Evolutionary conservation across 805 yeast genomes (phyloP).

Genomic region (Teunomyces barrocoloradensis): DNA sequence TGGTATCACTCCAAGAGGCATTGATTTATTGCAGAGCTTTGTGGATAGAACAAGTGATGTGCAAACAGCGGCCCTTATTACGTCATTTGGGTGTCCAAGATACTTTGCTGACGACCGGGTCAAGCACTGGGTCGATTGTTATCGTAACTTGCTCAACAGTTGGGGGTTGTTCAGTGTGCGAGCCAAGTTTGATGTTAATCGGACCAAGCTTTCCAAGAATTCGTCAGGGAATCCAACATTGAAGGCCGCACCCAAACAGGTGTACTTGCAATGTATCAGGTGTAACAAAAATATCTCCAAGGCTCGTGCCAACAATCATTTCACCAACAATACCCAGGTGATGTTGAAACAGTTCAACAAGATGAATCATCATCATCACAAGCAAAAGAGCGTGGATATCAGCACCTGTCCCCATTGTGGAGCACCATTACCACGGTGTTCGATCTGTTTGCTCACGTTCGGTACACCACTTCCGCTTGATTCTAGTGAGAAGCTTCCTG

Average conservation of each 20-base stretch:
- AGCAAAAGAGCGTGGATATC: conserved; percentile 18
- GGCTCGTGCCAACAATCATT: conserved; percentile 16
- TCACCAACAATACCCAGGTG: conserved; percentile 14
- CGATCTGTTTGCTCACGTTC: conserved; percentile 77
- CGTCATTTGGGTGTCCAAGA: conserved; percentile 79
- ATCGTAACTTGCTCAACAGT: conserved; percentile 66
- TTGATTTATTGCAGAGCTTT: conserved; percentile 78
- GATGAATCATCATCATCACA: conserved; percentile 14
- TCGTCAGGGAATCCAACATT: conserved; percentile 47
- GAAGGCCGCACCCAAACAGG: conserved; percentile 64
- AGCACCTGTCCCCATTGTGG: conserved; percentile 80
- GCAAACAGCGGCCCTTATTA: conserved; percentile 84
- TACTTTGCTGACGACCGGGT: conserved; percentile 73
- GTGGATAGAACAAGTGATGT: conserved; percentile 88
- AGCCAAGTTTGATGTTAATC: conserved; percentile 80
- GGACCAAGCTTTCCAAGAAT: conserved; percentile 62
- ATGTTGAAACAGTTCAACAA: conserved; percentile 38
- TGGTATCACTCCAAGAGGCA: conserved; percentile 85
- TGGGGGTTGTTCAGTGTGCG: conserved; percentile 78
- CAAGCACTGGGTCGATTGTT: conserved; percentile 73
- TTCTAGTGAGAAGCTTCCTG: conserved; percentile 22
- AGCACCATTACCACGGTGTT: conserved; percentile 83
- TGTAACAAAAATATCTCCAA: conserved; percentile 73
- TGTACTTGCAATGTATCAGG: conserved; percentile 73
- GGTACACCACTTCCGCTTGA: conserved; percentile 63